Evolutionary conservation across 768 basidiomycete genomes (phyloP).

Genomic region (Gloeophyllum trabeum): DNA sequence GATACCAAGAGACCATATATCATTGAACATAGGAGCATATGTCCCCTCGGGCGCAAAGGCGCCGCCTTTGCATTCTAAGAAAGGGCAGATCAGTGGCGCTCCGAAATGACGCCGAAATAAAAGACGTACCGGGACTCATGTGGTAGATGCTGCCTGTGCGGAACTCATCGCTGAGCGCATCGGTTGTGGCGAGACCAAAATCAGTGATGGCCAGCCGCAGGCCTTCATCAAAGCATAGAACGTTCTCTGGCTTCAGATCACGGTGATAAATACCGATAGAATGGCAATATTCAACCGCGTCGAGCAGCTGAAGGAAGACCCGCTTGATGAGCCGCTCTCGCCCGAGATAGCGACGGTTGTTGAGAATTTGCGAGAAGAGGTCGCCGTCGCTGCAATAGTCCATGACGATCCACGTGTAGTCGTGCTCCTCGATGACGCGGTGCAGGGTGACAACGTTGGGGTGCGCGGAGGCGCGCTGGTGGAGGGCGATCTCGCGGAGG

Average conservation of each 20-base stretch:
- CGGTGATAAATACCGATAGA: slow-evolving; percentile 88
- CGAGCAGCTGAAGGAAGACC: slow-evolving; percentile 88
- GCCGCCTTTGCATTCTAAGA: slow-evolving; percentile 79
- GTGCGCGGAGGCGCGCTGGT: slow-evolving; percentile 64
- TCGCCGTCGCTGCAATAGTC: slow-evolving; percentile 88
- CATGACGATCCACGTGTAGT: slow-evolving; percentile 84
- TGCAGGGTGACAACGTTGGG: slow-evolving; percentile 82
- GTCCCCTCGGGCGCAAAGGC: slow-evolving; percentile 46
- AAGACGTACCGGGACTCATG: slow-evolving; percentile 79
- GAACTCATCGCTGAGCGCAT: slow-evolving; percentile 77
- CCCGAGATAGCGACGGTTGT: slow-evolving; percentile 70
- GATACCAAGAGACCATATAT: slow-evolving; percentile 95
- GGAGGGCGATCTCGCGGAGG: slow-evolving; percentile 79
- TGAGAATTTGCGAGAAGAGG: slow-evolving; percentile 83
- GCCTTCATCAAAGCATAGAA: slow-evolving; percentile 77
- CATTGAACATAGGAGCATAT: slow-evolving; percentile 84
- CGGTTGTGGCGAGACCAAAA: slow-evolving; percentile 90
- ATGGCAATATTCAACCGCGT: slow-evolving; percentile 91
- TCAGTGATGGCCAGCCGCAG: slow-evolving; percentile 79
- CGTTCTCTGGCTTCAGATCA: slow-evolving; percentile 95
- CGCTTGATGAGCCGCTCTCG: slow-evolving; percentile 76
- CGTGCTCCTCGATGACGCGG: slow-evolving; percentile 75
- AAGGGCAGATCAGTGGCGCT: slow-evolving; percentile 15
- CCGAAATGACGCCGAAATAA: slow-evolving; percentile 5
- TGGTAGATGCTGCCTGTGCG: slow-evolving; percentile 97